Conservation (phyloP, 2,329 filamentous ascomycete species). For the Phoma sp. region DNA sequence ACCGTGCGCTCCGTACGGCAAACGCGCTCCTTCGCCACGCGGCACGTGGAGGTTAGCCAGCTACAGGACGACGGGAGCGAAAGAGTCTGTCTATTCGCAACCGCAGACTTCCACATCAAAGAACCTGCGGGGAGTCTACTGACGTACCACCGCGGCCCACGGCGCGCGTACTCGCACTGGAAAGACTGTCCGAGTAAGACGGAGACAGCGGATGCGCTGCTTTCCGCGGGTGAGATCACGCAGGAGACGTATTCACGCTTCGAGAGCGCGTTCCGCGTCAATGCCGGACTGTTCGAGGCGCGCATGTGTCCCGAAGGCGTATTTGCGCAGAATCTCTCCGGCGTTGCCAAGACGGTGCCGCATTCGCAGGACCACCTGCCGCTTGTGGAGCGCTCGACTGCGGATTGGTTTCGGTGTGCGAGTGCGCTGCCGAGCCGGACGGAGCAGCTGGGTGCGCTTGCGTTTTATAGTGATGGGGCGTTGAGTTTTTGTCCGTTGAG, state of each 20-base stretch:
- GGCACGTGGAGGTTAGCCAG: conserved; percentile 56
- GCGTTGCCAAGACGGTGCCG: conserved; percentile 44
- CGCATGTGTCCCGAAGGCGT: conserved; percentile 51
- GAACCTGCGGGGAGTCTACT: conserved; percentile 45
- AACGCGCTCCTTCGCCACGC: conserved; percentile 58
- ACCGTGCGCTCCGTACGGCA: conserved; percentile 50
- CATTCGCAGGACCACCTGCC: conserved; percentile 50
- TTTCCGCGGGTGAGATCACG: conserved; percentile 21
- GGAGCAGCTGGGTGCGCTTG: conserved; percentile 49
- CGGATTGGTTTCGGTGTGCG: conserved; percentile 51
- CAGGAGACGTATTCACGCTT: conserved; percentile 29
- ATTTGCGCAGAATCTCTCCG: conserved; percentile 53
- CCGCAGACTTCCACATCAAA: conserved; percentile 56
- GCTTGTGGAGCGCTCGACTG: conserved; percentile 41
- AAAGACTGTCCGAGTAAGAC: conserved; percentile 13
- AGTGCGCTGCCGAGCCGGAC: conserved; percentile 23
- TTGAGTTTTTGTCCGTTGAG: conserved; percentile 54
- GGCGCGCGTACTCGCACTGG: conserved; percentile 36
- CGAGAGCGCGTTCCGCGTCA: conserved; percentile 38
- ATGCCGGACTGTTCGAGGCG: conserved; percentile 44
- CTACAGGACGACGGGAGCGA: conserved; percentile 43
- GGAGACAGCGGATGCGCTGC: neutral
- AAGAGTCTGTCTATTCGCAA: conserved; percentile 52
- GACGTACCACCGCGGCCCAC: conserved; percentile 50
- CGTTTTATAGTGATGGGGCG: conserved; percentile 55